Conservation (phyloP, 805 yeast species). For the Nakazawaea populi region DNA sequence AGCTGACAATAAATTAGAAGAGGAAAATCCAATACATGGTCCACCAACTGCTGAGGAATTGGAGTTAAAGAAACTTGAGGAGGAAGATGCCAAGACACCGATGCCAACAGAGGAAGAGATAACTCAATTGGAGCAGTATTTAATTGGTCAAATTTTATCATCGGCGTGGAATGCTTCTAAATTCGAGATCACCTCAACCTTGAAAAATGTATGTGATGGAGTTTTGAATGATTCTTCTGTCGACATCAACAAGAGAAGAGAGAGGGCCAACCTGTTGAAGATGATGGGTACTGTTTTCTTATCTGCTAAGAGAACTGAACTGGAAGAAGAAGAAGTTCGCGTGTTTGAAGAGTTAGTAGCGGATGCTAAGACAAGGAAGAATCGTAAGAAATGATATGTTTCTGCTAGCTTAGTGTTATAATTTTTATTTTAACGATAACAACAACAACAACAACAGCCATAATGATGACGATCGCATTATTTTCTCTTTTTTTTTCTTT, state of each 20-base stretch:
- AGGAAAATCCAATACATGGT: slow-evolving; percentile 4
- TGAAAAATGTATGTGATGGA: slow-evolving; percentile 76
- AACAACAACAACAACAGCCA: too few relatives aligned
- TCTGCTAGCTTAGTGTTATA: too few relatives aligned
- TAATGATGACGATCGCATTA: too few relatives aligned
- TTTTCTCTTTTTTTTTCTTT: too few relatives aligned
- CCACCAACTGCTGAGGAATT: slow-evolving; percentile 4
- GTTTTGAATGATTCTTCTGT: slow-evolving; percentile 66
- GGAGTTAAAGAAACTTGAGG: slow-evolving; percentile 22
- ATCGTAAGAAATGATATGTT: slow-evolving; percentile 37
- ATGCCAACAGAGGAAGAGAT: slow-evolving; percentile 47
- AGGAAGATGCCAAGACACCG: slow-evolving; percentile 20
- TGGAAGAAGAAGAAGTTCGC: slow-evolving; percentile 88
- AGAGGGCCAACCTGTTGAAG: slow-evolving; percentile 75
- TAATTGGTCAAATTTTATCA: slow-evolving; percentile 85
- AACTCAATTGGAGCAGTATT: slow-evolving; percentile 72
- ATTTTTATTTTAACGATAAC: too few relatives aligned
- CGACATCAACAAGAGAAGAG: slow-evolving; percentile 53
- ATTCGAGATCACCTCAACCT: slow-evolving; percentile 74
- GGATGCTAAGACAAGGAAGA: slow-evolving; percentile 64
- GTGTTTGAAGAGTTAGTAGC: slow-evolving; percentile 91
- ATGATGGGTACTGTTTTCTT: slow-evolving; percentile 68
- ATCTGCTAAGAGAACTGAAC: slow-evolving; percentile 64
- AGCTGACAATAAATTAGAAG: neutral
- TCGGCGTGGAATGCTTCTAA: slow-evolving; percentile 95